A percentile compares a stretch with the other conserved stretches of the same genome.
Conservation (phyloP, 78 protist species). For the Dictyostelium purpureum region DNA sequence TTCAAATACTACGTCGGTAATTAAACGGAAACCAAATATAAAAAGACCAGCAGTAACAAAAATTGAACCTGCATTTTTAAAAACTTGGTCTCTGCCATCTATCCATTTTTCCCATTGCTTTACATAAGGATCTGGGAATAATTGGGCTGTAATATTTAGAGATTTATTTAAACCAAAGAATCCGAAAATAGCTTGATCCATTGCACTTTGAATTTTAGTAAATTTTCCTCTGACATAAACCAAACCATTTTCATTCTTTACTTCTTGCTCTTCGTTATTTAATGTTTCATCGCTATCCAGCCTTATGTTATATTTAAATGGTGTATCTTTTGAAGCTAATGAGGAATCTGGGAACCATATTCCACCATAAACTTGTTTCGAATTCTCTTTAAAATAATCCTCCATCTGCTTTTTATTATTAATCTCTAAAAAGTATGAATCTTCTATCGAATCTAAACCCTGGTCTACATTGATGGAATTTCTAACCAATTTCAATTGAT, state of each 20-base stretch:
- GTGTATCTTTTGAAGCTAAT: too few species aligned
- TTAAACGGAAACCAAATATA: constrained; percentile 38
- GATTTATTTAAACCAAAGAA: constrained; percentile 1
- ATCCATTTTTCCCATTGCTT: constrained; percentile 49
- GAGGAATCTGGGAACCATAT: background rate
- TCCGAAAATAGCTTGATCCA: background rate
- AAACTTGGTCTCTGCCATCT: constrained; percentile 1
- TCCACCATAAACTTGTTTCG: background rate
- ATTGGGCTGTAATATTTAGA: background rate
- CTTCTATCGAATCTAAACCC: background rate
- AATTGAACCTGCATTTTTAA: constrained; percentile 15
- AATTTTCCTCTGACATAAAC: background rate
- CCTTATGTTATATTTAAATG: background rate
- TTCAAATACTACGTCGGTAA: constrained; percentile 46
- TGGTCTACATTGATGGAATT: background rate
- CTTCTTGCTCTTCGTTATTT: background rate
- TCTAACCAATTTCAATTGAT: background rate
- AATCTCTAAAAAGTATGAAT: background rate
- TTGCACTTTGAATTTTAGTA: constrained; percentile 4
- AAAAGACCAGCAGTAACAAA: constrained; percentile 60
- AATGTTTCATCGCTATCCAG: background rate
- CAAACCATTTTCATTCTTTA: background rate
- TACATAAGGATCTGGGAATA: constrained; percentile 47
- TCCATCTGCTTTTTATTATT: background rate
- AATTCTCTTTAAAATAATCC: background rate